These are phyloP conservation scores for Isabelozyma pseudorhagii DNA, from an alignment of 805 yeast genomes.

Conservation along the genomic window DNA sequence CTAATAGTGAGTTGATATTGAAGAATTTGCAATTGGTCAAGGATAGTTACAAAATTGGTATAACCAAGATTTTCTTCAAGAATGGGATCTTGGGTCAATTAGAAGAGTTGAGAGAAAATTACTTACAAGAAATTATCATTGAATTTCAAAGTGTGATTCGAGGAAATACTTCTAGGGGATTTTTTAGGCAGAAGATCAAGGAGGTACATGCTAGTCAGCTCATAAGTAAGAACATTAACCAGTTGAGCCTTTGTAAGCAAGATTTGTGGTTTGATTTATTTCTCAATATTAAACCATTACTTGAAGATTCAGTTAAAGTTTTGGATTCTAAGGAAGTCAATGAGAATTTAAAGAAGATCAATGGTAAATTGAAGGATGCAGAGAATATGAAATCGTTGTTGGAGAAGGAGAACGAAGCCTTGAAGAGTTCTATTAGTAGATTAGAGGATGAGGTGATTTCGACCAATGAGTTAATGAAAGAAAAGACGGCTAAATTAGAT, in stretches of 20 bases:
- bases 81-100: slow-evolving; percentile 75
- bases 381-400: slow-evolving; percentile 27
- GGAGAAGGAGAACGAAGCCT: slow-evolving; percentile 34
- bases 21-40: slow-evolving; percentile 59
- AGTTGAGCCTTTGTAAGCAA: slow-evolving; percentile 42
- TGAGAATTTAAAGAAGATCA: slow-evolving; percentile 53
- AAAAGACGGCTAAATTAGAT: slow-evolving; percentile 46
- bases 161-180: slow-evolving; percentile 58
- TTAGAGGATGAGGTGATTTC: slow-evolving; percentile 32
- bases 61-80: slow-evolving; percentile 70
- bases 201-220: slow-evolving; percentile 69
- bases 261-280: slow-evolving; percentile 82
- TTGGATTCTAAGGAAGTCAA: slow-evolving; percentile 55
- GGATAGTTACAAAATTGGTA: slow-evolving; percentile 61
- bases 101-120: slow-evolving; percentile 72
- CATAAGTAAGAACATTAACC: slow-evolving; percentile 57
- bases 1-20: slow-evolving; percentile 66
- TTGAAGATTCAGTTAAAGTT: slow-evolving; percentile 61
- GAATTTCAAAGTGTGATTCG: slow-evolving; percentile 62
- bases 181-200: slow-evolving; percentile 46
- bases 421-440: slow-evolving; percentile 31
- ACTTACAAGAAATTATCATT: slow-evolving; percentile 53
- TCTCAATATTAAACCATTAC: slow-evolving; percentile 68
- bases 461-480: slow-evolving; percentile 31
- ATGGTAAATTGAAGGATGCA: slow-evolving; percentile 36